Evolutionary conservation across 139 green algal species (phyloP), one percentile per base, ranked within the genome.

Genomic region (Mychonastes homosphaera): DNA sequence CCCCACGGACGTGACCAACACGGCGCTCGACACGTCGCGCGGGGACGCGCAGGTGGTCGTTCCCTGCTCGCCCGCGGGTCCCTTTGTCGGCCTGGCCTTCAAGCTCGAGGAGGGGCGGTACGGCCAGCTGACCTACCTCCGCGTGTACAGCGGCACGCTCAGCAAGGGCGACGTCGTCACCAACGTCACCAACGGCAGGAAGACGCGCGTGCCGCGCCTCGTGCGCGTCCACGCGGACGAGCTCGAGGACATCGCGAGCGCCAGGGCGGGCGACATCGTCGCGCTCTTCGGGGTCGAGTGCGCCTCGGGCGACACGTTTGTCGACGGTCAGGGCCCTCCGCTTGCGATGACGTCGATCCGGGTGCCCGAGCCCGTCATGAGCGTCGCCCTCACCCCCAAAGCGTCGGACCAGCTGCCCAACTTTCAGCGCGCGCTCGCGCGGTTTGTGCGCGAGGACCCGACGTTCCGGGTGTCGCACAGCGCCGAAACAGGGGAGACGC

Each of bases 201-300:
- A 84, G 46, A 40, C 85, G 27, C 81, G 92, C 54, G 83, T 98
- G 26, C 86, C 91, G 23, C 78, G 90, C 36, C 74, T 97, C 23
- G 88, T 95, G 49, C 81, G 89, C 64, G 93, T 95, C 75, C 88
- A 96, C 76, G 64, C 69, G 56, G 81, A 90, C 47, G 88, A 97
- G 62, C 77, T 97, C 57, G 80, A 93, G 74, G 90, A 97, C 70
- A 92, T 96, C 43, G 8, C 34, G 0, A 63, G 76, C 28, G 87
- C 87, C 53, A 39, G 62, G 34, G 79, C 79, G 2, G 91, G 91
- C 13, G 92, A 99, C 65, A 99, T 99, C 52, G 90, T 97, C 36
- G 93, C 93, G 48, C 79, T 98, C 54, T 98, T 99, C 67, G 93
- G 93, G 12, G 85, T 99, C 16, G 92, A 99, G 53, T 99, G 92